Evolutionary conservation across 2,329 filamentous ascomycete genomes (phyloP).

Genomic region (Beauveria bassiana): DNA sequence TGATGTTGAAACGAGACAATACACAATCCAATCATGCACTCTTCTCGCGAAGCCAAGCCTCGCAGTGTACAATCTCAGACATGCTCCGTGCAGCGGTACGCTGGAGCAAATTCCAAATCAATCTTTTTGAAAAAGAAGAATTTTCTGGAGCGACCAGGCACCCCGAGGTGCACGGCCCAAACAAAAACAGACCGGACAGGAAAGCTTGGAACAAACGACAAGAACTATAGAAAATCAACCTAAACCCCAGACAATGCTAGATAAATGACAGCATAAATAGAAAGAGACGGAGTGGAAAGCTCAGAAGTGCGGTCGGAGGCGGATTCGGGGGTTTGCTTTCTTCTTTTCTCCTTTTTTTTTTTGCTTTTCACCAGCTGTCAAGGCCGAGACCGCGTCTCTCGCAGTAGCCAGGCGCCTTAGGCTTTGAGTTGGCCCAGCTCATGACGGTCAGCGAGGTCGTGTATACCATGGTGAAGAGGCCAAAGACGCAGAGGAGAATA

Average conservation of each 20-base stretch:
- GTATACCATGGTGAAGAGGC: constrained; percentile 81
- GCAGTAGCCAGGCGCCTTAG: constrained; percentile 46
- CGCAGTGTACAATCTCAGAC: background rate
- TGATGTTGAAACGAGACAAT: background rate
- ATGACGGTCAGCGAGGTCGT: constrained; percentile 80
- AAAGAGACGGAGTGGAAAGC: background rate
- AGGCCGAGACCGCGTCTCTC: constrained; percentile 28
- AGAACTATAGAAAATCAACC: background rate
- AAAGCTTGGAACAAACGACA: background rate
- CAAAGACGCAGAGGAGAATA: constrained; percentile 70
- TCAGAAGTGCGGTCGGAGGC: background rate
- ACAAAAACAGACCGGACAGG: background rate
- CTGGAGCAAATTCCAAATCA: background rate
- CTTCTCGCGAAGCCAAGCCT: background rate
- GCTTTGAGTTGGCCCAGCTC: constrained; percentile 67
- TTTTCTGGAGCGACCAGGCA: background rate
- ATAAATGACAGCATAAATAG: constrained; percentile 1
- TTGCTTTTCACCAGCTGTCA: constrained; percentile 1
- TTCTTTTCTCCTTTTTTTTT: too few species aligned
- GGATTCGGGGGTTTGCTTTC: too few species aligned
- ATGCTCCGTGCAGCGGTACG: background rate
- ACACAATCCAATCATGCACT: background rate
- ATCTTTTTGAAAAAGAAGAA: background rate
- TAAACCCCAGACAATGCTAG: constrained; percentile 9
- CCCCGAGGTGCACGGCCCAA: background rate